Evolutionary conservation across 768 basidiomycete genomes (phyloP).

Genomic region (Sutorius australiensis): DNA sequence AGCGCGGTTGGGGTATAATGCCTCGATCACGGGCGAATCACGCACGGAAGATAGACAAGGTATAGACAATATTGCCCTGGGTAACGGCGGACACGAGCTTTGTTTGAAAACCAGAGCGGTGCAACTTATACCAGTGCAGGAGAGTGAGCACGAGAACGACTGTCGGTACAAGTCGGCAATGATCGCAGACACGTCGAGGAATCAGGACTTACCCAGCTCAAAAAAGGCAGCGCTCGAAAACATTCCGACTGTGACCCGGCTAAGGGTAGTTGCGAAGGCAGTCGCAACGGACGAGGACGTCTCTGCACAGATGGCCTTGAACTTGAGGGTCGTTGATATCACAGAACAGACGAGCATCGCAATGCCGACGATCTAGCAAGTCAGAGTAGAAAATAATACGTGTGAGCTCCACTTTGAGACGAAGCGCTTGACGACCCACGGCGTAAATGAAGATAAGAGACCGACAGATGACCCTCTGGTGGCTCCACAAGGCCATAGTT

Average conservation of each 20-base stretch:
- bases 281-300: not conserved
- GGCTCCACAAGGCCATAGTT: constrained; percentile 7
- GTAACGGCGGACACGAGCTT: not conserved
- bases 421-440: not conserved
- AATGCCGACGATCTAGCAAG: not conserved
- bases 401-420: not conserved
- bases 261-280: not conserved
- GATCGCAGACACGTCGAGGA: not conserved
- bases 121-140: not conserved
- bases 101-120: not conserved
- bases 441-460: not conserved
- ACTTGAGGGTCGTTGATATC: constrained; percentile 4
- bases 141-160: constrained; percentile 9
- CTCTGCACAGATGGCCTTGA: constrained; percentile 3
- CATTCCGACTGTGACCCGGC: constrained; percentile 3
- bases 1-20: not conserved
- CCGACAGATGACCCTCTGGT: not conserved
- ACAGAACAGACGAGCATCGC: constrained; percentile 4
- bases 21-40: not conserved
- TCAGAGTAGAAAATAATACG: not conserved
- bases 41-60: constrained; percentile 8
- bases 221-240: constrained; percentile 12
- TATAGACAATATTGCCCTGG: constrained; percentile 9
- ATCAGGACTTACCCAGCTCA: constrained; percentile 7
- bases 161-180: not conserved